Evolutionary conservation across 495 filamentous ascomycete species (phyloP), one percentile per base, ranked within the genome.

Genomic region (Aspergillus ostianus): DNA sequence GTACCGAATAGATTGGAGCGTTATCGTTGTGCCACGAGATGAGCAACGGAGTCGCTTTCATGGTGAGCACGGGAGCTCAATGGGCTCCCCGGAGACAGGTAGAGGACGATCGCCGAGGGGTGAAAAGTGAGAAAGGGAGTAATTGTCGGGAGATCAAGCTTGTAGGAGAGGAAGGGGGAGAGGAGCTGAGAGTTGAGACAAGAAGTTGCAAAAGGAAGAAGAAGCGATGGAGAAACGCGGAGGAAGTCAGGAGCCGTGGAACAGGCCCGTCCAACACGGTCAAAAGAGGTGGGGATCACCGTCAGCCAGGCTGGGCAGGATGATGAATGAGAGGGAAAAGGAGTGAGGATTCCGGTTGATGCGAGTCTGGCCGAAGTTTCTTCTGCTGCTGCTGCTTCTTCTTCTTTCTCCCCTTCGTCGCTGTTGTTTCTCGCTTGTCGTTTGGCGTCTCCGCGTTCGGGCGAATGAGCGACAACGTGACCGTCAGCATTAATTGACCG

Each of bases 11-110:
- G 64, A 98, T 93, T 51, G 93, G 93, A 62, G 88, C 82, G 75
- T 95, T 96, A 64, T 93, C 90, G 65, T 96, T 90, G 73, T 97
- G 95, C 94, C 94, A 97, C 74, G 91, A 87, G 71, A 97, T 90
- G 61, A 96, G 90, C 56, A 98, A 81, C 65, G 93, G 91, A 66
- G 90, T 85, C 61, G 90, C 90, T 82, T 91, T 95, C 92, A 97
- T 97, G 66, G 68, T 85, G 78, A 70, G 62, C 65, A 64, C 63
- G 64, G 63, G 56, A 70, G 73, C 71, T 70, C 67, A 62, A 63
- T 51, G 45, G 53, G 61, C 65, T 64, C 55, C 44, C 59, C 55
- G 41, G 45, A 23, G 30, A 10, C n/a, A 51, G 27, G 29, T 27
- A 6, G 15, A 56, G 17, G 54, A 44, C 45, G 26, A 56, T 45